Base-by-base conservation (phyloP, 1,139 yeast species). In the Petasospora rhodanensis region DNA sequence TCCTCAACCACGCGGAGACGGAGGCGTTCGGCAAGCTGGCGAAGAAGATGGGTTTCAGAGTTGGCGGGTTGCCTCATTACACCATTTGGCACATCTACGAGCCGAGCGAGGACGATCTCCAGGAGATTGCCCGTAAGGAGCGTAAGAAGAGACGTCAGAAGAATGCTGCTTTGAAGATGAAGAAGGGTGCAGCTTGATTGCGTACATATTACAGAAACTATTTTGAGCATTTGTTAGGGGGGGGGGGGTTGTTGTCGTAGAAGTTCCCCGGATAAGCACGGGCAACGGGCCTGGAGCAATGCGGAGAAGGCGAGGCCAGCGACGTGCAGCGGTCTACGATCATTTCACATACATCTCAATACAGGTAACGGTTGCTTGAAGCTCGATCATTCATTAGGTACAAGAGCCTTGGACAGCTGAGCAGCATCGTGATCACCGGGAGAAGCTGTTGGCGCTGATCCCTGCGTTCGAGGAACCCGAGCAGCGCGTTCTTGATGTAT, bases 1-100 rank as follows among this genome's bases (percentile, higher is more conserved):
- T 84, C 55, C 74, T 79, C 56, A 85, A 84, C 53, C 96, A 86
- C 56, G 95, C 95, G 0, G 96, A 85, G 55, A 86, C 95, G 3
- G 93, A 86, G 56, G 95, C 93, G 0, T 85, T 85, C 60, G 96
- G 95, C 31, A 85, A 84, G 53, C 72, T 86, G 86, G 80, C 89
- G 23, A 81, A 72, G 48, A 66, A 69, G 35, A 82, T 85, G 82
- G 93, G 93, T 4, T 82, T 74, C 55, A 65, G 64, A 38, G 95
- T 86, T 20, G 85, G 86, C 32, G 96, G 96, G 0, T 68, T 85
- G 47, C 95, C 95, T 22, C 93, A 86, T 61, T 86, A 86, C 55
- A 84, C 89, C 2, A 70, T 86, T 26, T 85, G 95, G 95, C 89
- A 80, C 57, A 79, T 80, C 36, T 80, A 80, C 59, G 95, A 84